Conservation (phyloP, 1,284 basidiomycete genomes). For the Melampsora abietis-canadensis region DNA sequence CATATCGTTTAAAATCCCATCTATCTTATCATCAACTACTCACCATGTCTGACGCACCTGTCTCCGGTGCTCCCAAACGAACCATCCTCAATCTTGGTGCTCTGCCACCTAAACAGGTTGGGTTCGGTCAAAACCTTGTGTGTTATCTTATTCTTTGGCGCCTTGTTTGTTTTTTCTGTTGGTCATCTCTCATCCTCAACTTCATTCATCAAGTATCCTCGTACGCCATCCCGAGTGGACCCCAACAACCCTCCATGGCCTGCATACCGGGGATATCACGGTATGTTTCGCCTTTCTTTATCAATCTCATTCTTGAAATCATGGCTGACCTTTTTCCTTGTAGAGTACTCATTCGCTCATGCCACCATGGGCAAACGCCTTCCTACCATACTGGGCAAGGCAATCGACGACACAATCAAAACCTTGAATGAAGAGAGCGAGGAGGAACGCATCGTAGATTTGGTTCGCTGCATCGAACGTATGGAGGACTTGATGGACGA, state of each 20-base stretch:
- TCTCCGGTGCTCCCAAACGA: constrained; percentile 20
- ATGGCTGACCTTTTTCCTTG: constrained; percentile 2
- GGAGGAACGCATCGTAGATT: constrained; percentile 81
- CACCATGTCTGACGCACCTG: no score
- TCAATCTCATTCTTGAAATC: background rate
- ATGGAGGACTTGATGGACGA: constrained; percentile 55
- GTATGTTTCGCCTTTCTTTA: constrained; percentile 56
- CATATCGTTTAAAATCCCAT: no score
- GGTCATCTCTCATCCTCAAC: background rate
- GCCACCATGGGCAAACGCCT: constrained; percentile 77
- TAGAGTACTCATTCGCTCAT: constrained; percentile 49
- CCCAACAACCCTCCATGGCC: constrained; percentile 97
- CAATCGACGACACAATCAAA: constrained; percentile 83
- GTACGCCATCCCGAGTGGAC: constrained; percentile 60
- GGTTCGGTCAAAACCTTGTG: constrained; percentile 44
- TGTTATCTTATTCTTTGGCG: background rate
- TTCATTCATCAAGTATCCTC: constrained; percentile 53
- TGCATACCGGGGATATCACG: constrained; percentile 54
- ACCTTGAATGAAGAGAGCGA: constrained; percentile 81
- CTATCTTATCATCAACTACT: no score
- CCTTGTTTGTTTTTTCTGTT: background rate
- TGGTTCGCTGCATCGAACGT: constrained; percentile 74
- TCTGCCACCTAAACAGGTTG: constrained; percentile 43
- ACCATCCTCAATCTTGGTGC: constrained; percentile 39
- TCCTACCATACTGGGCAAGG: constrained; percentile 92